Evolutionary conservation across 257 asterid genomes (phyloP).

Genomic region (Salvia miltiorrhiza): DNA sequence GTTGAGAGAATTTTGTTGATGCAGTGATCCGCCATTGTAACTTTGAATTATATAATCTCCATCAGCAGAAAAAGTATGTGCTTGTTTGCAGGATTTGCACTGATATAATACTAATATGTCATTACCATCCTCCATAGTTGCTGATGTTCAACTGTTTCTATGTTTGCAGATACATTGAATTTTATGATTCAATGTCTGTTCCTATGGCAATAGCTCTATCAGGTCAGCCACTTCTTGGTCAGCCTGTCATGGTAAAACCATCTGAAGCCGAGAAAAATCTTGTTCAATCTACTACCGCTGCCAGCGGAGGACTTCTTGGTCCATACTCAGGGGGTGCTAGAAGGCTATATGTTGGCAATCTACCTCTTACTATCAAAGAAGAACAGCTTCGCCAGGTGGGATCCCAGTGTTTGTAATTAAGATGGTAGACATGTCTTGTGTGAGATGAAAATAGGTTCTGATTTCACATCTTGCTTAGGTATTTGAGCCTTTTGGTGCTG

Average conservation of each 20-base stretch:
- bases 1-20: neutral
- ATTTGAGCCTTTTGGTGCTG: constrained; percentile 67
- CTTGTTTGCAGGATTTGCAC: neutral
- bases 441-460: neutral
- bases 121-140: neutral
- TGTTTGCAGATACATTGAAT: constrained; percentile 59
- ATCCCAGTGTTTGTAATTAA: constrained; percentile 5
- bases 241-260: constrained; percentile 72
- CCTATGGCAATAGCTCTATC: constrained; percentile 80
- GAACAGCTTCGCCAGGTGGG: constrained; percentile 71
- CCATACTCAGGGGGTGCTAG: constrained; percentile 57
- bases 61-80: neutral
- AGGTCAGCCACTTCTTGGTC: constrained; percentile 71
- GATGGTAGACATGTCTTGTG: neutral
- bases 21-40: neutral
- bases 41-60: constrained; percentile 1
- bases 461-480: constrained; percentile 32
- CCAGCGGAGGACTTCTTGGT: constrained; percentile 43
- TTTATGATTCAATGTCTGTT: constrained; percentile 62
- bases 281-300: constrained; percentile 53
- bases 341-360: constrained; percentile 64
- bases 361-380: constrained; percentile 58
- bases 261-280: constrained; percentile 86
- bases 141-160: neutral
- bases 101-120: neutral